Conservation (phyloP, 2,329 filamentous ascomycete genomes). For the Fusarium nygamai region DNA sequence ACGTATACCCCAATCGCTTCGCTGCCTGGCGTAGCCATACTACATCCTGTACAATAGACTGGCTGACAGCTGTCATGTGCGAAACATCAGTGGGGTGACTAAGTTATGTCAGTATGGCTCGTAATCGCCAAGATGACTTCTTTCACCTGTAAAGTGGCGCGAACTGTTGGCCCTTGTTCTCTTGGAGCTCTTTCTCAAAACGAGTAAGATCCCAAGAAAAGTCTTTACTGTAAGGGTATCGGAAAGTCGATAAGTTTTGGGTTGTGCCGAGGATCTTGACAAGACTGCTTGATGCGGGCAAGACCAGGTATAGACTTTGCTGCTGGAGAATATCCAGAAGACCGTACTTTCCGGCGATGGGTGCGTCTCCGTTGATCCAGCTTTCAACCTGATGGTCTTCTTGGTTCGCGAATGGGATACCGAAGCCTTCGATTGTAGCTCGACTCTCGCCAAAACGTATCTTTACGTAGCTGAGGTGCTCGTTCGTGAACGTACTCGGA, state of each 20-base stretch:
- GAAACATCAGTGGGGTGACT: neutral
- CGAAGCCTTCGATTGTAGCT: neutral
- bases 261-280: neutral
- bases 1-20: neutral
- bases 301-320: neutral
- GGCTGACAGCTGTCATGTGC: slow-evolving; percentile 2
- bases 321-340: neutral
- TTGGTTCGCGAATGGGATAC: neutral
- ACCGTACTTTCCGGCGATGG: neutral
- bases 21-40: slow-evolving; percentile 4
- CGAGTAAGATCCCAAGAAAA: accelerated
- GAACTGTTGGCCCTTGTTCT: neutral
- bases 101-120: accelerated
- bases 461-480: neutral
- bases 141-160: neutral
- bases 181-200: neutral
- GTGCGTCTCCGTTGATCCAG: slow-evolving; percentile 2
- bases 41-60: slow-evolving; percentile 15
- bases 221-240: neutral
- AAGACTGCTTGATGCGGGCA: neutral
- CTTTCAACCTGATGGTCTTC: neutral
- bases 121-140: accelerated
- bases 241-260: neutral
- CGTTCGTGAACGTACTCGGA: neutral
- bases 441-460: neutral